Evolutionary conservation across 2,329 filamentous ascomycete genomes (phyloP), one percentile per base, ranked within the genome.

Genomic region (Dichotomopilus funicola): DNA sequence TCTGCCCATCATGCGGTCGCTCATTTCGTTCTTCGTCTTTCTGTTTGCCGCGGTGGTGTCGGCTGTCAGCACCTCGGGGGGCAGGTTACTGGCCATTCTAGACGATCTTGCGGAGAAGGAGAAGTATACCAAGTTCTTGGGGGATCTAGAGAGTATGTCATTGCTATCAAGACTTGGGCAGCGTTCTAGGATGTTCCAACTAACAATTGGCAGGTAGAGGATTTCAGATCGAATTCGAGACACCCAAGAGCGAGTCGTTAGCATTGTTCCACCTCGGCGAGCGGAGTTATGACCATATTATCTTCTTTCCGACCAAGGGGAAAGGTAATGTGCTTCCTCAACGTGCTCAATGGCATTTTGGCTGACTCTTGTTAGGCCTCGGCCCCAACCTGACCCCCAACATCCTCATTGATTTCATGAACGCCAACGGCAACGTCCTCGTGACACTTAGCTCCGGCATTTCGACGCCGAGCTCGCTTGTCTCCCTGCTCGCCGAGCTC

Each of bases 361-460:
- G 19, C 54, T 55, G 31, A 55, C 44, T 35, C 3, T 12, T 5
- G 4, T 27, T 38, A 91, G 88, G 89, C 59, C 88, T 96, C 58
- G 94, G 94, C 55, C 91, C 92, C 61, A 85, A 88, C 64, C 76
- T 99, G 69, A 92, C 89, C 2, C 90, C 94, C 51, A 89, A 90
- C 69, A 75, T 86, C 61, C 82, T 99, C 63, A 81, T 97, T 71
- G 83, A 97, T 65, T 99, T 96, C 74, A 76, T 96, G 76, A 94
- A 96, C 72, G 85, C 86, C 55, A 79, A 94, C 57, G 94, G 94
- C 71, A 99, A 99, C 74, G 82, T 99, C 67, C 80, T 99, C 60
- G 76, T 97, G 55, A 84, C 89, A 35, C 85, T 96, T 60, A 91
- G 91, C 37, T 85, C 88, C 62, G 80, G 82, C 55, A 75, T 81